A percentile compares a stretch with the other conserved stretches of the same genome.
These are phyloP conservation scores for Atkinsonella hypoxylon DNA, from an alignment of 2,329 filamentous ascomycete genomes.

Conservation along the genomic window DNA sequence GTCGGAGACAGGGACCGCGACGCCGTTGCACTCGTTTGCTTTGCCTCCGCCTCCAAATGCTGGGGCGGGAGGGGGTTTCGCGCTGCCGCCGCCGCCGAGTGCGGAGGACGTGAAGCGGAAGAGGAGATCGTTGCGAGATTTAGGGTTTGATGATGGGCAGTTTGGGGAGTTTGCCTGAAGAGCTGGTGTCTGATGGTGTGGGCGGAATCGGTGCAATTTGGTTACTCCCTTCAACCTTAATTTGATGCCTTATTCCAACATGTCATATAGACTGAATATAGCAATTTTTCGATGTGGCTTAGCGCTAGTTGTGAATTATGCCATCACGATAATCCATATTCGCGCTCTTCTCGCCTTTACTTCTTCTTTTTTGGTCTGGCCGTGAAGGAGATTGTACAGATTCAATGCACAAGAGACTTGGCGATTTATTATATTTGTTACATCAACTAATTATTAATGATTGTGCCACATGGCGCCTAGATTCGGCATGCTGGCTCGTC, in stretches of 20 bases:
- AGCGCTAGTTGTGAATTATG: not conserved
- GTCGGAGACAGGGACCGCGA: slow-evolving; percentile 11
- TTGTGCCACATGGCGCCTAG: not conserved
- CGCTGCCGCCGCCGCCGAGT: slow-evolving; percentile 57
- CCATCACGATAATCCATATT: not conserved
- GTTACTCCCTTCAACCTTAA: not conserved
- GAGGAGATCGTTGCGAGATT: slow-evolving; percentile 45
- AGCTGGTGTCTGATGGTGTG: not conserved
- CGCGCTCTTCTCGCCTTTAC: too few relatives aligned
- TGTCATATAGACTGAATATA: slow-evolving; percentile 2
- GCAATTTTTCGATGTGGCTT: not conserved
- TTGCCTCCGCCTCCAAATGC: slow-evolving; percentile 56
- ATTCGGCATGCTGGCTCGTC: slow-evolving; percentile 3
- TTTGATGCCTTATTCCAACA: not conserved
- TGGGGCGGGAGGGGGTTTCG: slow-evolving; percentile 27
- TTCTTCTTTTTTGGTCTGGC: too few relatives aligned
- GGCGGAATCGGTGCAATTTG: not conserved
- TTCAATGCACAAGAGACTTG: too few relatives aligned
- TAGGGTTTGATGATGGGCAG: slow-evolving; percentile 79
- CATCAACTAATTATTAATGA: too few relatives aligned
- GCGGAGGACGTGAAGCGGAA: slow-evolving; percentile 49
- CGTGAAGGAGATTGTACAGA: too few relatives aligned
- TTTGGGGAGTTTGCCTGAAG: slow-evolving; percentile 66
- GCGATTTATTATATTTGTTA: too few relatives aligned
- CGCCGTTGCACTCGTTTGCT: slow-evolving; percentile 47